Conservation (phyloP, 2,329 filamentous ascomycete genomes). For the Alternaria infectoria region DNA sequence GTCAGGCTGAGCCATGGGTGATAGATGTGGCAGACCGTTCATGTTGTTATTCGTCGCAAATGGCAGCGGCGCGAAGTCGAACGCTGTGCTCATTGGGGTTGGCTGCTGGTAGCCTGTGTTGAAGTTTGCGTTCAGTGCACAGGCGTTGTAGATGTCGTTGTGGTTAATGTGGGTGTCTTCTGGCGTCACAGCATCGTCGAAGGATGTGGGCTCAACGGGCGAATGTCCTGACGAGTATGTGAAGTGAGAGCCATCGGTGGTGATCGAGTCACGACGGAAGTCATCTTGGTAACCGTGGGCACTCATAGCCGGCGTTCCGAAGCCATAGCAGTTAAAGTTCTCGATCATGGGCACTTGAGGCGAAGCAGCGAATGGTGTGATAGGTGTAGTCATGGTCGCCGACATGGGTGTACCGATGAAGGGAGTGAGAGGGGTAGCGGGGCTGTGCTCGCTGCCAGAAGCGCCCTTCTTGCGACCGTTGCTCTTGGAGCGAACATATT, state of each 20-base stretch:
- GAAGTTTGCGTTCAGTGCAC: slow-evolving; percentile 68
- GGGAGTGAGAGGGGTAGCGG: slow-evolving; percentile 43
- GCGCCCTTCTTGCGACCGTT: slow-evolving; percentile 64
- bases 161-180: slow-evolving; percentile 61
- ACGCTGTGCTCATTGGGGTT: slow-evolving; percentile 50
- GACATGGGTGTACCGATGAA: slow-evolving; percentile 47
- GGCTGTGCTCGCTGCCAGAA: slow-evolving; percentile 33
- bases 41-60: slow-evolving; percentile 32
- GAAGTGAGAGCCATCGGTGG: slow-evolving; percentile 44
- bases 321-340: slow-evolving; percentile 39
- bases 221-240: slow-evolving; percentile 52
- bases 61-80: slow-evolving; percentile 51
- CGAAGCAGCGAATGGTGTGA: slow-evolving; percentile 50
- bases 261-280: slow-evolving; percentile 47
- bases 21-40: slow-evolving; percentile 61
- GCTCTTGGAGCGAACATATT: slow-evolving; percentile 90
- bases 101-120: slow-evolving; percentile 65
- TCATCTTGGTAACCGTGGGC: slow-evolving; percentile 38
- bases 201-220: slow-evolving; percentile 49
- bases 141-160: slow-evolving; percentile 62
- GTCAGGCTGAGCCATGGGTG: slow-evolving; percentile 71
- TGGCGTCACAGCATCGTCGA: slow-evolving; percentile 54
- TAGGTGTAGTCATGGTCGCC: slow-evolving; percentile 42
- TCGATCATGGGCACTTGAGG: slow-evolving; percentile 50
- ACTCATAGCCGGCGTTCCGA: slow-evolving; percentile 42